phyloP scores from a whole-genome alignment of 495 filamentous ascomycete genomes.

The Achaetomiella virescens region DNA sequence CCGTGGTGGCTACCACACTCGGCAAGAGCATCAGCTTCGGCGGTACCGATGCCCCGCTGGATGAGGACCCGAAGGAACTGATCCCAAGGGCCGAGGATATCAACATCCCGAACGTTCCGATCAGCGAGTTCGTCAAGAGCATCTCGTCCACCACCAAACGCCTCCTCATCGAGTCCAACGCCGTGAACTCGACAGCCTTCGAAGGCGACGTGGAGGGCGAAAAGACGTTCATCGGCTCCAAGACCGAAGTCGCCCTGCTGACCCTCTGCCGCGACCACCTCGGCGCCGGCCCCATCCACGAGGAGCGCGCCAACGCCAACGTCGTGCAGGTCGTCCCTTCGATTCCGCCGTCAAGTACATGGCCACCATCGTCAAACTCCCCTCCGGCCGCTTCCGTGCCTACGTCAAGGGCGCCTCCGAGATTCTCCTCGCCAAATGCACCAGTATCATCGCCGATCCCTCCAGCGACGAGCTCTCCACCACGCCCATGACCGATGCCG shows the following conservation, averaged over 20 bases:
- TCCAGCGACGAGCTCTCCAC: conserved; percentile 49
- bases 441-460: conserved; percentile 61
- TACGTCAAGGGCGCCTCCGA: conserved; percentile 85
- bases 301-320: conserved; percentile 64
- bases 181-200: conserved; percentile 83
- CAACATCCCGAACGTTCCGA: conserved; percentile 28
- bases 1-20: conserved; percentile 71
- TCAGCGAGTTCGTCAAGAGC: conserved; percentile 32
- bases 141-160: conserved; percentile 54
- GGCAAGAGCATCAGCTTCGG: conserved; percentile 64
- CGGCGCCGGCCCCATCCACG: conserved; percentile 61
- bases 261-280: conserved; percentile 67
- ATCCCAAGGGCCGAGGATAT: conserved; percentile 26
- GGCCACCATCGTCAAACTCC: conserved; percentile 64
- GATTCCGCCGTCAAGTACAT: conserved; percentile 84
- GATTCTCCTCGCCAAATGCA: conserved; percentile 68
- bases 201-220: conserved; percentile 75
- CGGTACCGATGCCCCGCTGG: conserved; percentile 30
- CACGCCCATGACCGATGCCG: conserved; percentile 48
- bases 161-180: conserved; percentile 66
- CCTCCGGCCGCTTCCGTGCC: conserved; percentile 60
- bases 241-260: conserved; percentile 81
- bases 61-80: conserved; percentile 14
- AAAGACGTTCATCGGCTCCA: conserved; percentile 74
- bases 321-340: conserved; percentile 71